Evolutionary conservation across 192 early-diverging fungal species (phyloP).

Genomic region (Mortierella hygrophila): DNA sequence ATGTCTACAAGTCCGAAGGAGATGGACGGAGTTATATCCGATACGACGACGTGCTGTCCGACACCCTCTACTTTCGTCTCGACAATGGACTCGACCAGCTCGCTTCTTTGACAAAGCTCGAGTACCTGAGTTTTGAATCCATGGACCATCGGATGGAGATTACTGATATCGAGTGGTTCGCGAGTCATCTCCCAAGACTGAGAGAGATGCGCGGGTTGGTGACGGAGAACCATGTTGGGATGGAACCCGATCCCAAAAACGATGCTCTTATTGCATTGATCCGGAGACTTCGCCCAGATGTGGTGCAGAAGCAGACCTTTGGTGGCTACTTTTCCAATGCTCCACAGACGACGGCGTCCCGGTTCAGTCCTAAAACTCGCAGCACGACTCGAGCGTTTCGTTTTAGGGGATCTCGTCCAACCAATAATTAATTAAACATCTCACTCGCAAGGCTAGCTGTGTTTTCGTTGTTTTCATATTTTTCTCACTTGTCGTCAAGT

Average conservation of each 20-base stretch:
- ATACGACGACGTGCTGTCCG: not conserved
- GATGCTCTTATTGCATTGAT: not conserved
- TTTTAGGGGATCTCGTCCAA: too few relatives aligned
- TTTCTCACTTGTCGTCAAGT: too few relatives aligned
- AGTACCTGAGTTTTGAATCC: not conserved
- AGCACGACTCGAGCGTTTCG: too few relatives aligned
- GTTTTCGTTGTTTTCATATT: too few relatives aligned
- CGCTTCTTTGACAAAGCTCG: not conserved
- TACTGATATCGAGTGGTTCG: not conserved
- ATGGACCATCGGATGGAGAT: not conserved
- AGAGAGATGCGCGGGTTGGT: not conserved
- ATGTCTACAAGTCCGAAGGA: not conserved
- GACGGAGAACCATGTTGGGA: not conserved
- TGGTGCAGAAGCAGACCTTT: not conserved
- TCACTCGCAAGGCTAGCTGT: too few relatives aligned
- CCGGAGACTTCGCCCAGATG: not conserved
- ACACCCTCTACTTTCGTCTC: not conserved
- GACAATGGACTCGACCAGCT: not conserved
- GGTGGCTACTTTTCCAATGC: not conserved
- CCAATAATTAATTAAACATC: too few relatives aligned
- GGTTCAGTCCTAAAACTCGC: too few relatives aligned
- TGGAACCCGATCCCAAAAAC: not conserved
- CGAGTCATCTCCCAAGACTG: not conserved
- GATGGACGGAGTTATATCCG: not conserved
- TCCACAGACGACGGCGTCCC: too few relatives aligned